Base-by-base conservation (phyloP, 1,139 yeast species). In the Hansenula sp. region DNA sequence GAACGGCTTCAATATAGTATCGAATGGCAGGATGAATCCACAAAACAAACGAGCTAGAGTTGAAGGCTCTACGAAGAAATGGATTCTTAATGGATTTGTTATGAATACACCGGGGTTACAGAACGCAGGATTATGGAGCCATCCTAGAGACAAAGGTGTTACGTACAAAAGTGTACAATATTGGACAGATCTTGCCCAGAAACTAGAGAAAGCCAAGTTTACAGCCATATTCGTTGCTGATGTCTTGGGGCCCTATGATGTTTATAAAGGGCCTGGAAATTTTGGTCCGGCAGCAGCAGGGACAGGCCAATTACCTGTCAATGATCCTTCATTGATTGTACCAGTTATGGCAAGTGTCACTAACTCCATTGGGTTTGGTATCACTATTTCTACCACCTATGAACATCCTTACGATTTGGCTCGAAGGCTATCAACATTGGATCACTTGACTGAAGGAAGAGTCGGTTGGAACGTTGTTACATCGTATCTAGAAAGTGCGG, bases 391-490 rank as follows among this genome's bases (percentile, higher is more conserved):
- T 16, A 68, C 73, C 10, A 67, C 68, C 25, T 65, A 69, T 44
- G 73, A 68, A 46, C 61, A 64, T 6, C 72, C 72, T 0, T 68
- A 66, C 47, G 71, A 66, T 52, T 61, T 68, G 40, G 61, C 70
- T 8, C 62, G 73, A 50, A 57, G 72, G 43, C 52, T 68, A 40
- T 70, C 71, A 7, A 66, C 71, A 0, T 54, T 68, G 39, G 71
- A 67, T 47, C 68, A 67, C 41, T 59, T 69, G 40, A 62, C 71
- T 10, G 63, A 64, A 15, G 74, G 73, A 5, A 58, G 74, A 54
- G 60, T 69, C 39, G 74, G 72, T 8, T 69, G 74, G 73, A 69
- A 69, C 47, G 59, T 69, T 27, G 73, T 69, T 25, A 62, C 72
- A 4, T 65, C 70, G 3, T 69, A 69, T 47, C 61, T 68, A 48